phyloP scores from a whole-genome alignment of 2,329 filamentous ascomycete genomes.

The Teratosphaeria destructans region DNA sequence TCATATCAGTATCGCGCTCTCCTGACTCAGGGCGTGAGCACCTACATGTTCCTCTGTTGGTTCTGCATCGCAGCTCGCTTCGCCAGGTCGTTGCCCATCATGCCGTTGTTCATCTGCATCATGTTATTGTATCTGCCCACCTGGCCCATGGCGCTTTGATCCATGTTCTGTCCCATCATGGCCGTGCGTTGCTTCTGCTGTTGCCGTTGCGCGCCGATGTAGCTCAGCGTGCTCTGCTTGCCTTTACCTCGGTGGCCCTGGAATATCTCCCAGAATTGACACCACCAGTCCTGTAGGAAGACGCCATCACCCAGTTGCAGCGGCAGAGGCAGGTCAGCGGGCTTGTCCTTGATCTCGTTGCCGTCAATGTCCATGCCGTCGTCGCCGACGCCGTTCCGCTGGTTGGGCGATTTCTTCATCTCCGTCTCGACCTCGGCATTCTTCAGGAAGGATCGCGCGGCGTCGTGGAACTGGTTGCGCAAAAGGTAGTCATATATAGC shows the following conservation, averaged over 20 bases:
- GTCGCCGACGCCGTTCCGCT: slow-evolving; percentile 55
- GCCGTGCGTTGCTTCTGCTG: slow-evolving; percentile 58
- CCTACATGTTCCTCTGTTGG: slow-evolving; percentile 14
- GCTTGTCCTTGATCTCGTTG: slow-evolving; percentile 70
- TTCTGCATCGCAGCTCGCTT: slow-evolving; percentile 13
- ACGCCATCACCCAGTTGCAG: slow-evolving; percentile 61
- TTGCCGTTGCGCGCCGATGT: slow-evolving; percentile 52
- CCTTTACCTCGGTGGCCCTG: slow-evolving; percentile 61
- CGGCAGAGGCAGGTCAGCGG: slow-evolving; percentile 68
- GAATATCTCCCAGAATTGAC: slow-evolving; percentile 93
- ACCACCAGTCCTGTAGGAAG: slow-evolving; percentile 97
- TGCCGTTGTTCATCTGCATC: slow-evolving; percentile 14
- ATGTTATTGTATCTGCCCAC: slow-evolving; percentile 48
- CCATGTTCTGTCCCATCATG: slow-evolving; percentile 58
- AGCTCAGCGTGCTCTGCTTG: slow-evolving; percentile 36
- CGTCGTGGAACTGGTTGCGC: slow-evolving; percentile 72
- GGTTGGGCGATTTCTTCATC: slow-evolving; percentile 50
- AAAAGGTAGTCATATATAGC: slow-evolving; percentile 91
- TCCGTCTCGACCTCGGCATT: slow-evolving; percentile 29
- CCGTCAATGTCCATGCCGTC: slow-evolving; percentile 66
- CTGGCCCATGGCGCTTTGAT: slow-evolving; percentile 42
- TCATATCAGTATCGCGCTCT: neutral
- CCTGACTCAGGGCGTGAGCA: neutral
- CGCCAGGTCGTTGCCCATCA: slow-evolving; percentile 36
- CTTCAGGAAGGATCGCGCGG: slow-evolving; percentile 63